Evolutionary conservation across 2,329 filamentous ascomycete genomes (phyloP).

Genomic region (Fusarium austroafricanum): DNA sequence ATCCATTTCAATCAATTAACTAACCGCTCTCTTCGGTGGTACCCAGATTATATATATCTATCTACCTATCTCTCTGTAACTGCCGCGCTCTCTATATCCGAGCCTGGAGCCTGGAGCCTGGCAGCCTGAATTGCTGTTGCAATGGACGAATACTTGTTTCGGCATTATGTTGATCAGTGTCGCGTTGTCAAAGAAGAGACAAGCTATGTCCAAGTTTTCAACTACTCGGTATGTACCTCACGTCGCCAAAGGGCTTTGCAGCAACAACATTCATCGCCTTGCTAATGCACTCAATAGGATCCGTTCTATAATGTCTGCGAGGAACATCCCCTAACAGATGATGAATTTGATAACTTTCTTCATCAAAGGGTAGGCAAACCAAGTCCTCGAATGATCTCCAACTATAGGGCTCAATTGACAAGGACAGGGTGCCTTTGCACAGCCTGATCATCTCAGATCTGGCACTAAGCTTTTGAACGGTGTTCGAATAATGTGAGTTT

Average conservation of each 20-base stretch:
- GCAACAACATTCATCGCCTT: neutral
- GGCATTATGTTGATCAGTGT: slow-evolving; percentile 60
- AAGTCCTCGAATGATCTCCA: neutral
- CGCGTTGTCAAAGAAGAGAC: slow-evolving; percentile 63
- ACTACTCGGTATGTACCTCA: slow-evolving; percentile 63
- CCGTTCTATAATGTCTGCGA: slow-evolving; percentile 61
- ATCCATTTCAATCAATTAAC: slow-evolving; percentile 1
- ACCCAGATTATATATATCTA: neutral
- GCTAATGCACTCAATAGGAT: slow-evolving; percentile 55
- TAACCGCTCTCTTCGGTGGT: neutral
- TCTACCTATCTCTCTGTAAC: no score
- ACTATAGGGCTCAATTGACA: slow-evolving; percentile 13
- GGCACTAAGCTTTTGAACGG: slow-evolving; percentile 62
- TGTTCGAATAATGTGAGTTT: slow-evolving; percentile 65
- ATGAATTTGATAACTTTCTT: slow-evolving; percentile 70
- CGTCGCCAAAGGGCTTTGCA: neutral
- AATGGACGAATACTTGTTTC: slow-evolving; percentile 72
- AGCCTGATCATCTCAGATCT: slow-evolving; percentile 55
- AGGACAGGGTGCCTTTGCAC: slow-evolving; percentile 65
- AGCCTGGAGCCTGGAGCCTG: neutral
- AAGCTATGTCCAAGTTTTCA: slow-evolving; percentile 68
- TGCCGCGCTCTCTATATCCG: neutral
- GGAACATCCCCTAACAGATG: slow-evolving; percentile 62
- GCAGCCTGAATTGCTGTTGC: neutral
- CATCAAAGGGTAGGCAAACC: slow-evolving; percentile 57